A percentile compares a stretch with the other conserved stretches of the same genome.
Evolutionary conservation across 306 rosid species (phyloP).

Genomic region (Trifolium repens): DNA sequence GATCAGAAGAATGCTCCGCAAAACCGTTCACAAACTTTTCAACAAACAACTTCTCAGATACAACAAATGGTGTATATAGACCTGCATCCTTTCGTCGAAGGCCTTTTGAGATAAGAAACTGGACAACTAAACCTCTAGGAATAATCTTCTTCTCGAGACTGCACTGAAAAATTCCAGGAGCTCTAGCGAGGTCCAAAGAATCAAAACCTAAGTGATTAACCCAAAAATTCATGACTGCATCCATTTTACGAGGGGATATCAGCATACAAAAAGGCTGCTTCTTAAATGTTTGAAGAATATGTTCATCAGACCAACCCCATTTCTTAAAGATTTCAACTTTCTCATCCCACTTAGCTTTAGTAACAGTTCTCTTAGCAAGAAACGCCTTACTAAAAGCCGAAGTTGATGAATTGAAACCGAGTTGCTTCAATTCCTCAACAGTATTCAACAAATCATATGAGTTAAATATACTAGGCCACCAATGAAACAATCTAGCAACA

Average conservation of each 20-base stretch:
- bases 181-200: neutral
- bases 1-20: neutral
- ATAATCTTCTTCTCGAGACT: constrained; percentile 58
- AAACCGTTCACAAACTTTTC: neutral
- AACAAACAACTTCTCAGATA: neutral
- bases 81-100: constrained; percentile 28
- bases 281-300: constrained; percentile 35
- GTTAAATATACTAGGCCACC: neutral
- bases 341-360: constrained; percentile 42
- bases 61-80: neutral
- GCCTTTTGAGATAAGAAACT: constrained; percentile 47
- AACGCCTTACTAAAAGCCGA: constrained; percentile 36
- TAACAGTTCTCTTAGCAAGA: constrained; percentile 8
- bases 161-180: constrained; percentile 4
- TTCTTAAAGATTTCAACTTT: constrained; percentile 49
- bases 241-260: constrained; percentile 46
- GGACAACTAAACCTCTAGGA: constrained; percentile 51
- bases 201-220: constrained; percentile 46
- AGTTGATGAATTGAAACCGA: constrained; percentile 52
- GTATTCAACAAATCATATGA: neutral
- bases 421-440: constrained; percentile 47
- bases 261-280: constrained; percentile 46
- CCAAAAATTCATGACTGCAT: constrained; percentile 45
- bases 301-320: constrained; percentile 67
- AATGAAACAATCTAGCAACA: neutral